A percentile compares a stretch with the other conserved stretches of the same genome.
Evolutionary conservation across 108 stramenopile species (phyloP).

Genomic region (Cyclostephanos tholiformis): DNA sequence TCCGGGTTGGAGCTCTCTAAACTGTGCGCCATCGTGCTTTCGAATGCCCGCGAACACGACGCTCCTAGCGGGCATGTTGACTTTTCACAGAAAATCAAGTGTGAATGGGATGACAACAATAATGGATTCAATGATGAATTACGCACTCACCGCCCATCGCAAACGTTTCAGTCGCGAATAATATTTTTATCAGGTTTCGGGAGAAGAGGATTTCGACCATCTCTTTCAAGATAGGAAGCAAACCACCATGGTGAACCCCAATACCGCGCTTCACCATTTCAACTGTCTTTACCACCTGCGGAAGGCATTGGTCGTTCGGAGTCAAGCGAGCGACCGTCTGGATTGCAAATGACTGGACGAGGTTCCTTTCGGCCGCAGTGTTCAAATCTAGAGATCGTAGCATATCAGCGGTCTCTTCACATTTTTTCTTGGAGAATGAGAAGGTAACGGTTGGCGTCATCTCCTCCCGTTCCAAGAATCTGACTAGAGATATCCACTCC

Average conservation of each 20-base stretch:
- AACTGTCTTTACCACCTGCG: slow-evolving; percentile 86
- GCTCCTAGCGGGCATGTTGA: slow-evolving; percentile 97
- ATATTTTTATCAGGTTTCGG: slow-evolving; percentile 89
- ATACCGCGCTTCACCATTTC: slow-evolving; percentile 93
- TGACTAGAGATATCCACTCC: slow-evolving; percentile 81
- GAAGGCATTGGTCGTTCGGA: slow-evolving; percentile 83
- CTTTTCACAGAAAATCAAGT: slow-evolving; percentile 94
- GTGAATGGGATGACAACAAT: slow-evolving; percentile 65
- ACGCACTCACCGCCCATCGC: slow-evolving; percentile 72
- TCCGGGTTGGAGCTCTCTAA: slow-evolving; percentile 79
- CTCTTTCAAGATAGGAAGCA: slow-evolving; percentile 88
- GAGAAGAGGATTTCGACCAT: slow-evolving; percentile 96
- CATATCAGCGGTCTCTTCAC: slow-evolving; percentile 91
- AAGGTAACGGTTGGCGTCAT: slow-evolving; percentile 97
- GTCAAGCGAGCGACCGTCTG: slow-evolving; percentile 86
- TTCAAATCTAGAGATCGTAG: slow-evolving; percentile 87
- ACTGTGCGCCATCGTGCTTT: slow-evolving; percentile 95
- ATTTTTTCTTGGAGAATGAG: slow-evolving; percentile 97
- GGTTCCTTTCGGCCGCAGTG: slow-evolving; percentile 75
- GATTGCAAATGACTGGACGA: slow-evolving; percentile 74
- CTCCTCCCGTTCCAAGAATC: slow-evolving; percentile 82
- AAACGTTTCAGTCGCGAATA: slow-evolving; percentile 99
- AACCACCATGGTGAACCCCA: slow-evolving; percentile 97
- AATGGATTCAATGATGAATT: slow-evolving; percentile 68
- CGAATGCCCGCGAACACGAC: slow-evolving; percentile 95